Evolutionary conservation across 2,329 filamentous ascomycete species (phyloP), one percentile per base, ranked within the genome.

Genomic region (Drechslerella dactyloides): DNA sequence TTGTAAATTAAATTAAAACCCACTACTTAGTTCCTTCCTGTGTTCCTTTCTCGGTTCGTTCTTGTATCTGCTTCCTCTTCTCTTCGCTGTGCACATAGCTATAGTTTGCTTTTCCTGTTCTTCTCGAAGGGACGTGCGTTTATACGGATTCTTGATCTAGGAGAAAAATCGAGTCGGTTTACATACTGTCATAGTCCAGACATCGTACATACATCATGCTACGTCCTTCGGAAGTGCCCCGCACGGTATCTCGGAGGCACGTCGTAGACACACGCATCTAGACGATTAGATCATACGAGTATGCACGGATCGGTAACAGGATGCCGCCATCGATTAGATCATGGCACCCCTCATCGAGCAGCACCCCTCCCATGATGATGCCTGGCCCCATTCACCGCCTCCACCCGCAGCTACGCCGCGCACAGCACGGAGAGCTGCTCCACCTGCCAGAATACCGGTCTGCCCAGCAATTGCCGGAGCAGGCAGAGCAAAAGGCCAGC

Each of bases 1-100:
- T 70, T 70, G 66, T 70, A 70, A 70, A 70, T 63, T 70, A 70
- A 70, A 70, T 60, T 63, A 59, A 70, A 70, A 70, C 62, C 54
- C 46, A 23, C 21, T 44, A 52, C 46, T 55, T 69, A 57, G 51
- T 40, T 42, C 24, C 19, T 33, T n/a, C n/a, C n/a, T n/a, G 15
- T 40, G n/a, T 37, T n/a, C n/a, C 44, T 15, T 19, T 27, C 19
- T 53, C 30, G 27, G n/a, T 52, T 15, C 52, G 48, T 66, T 52
- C 46, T 30, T 48, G 44, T 48, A 48, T 48, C n/a, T 48, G 44
- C 33, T 44, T 62, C 21, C 42, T 50, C 30, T 58, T 54, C 33
- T 10, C 19, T 59, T 66, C 55, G 52, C 56, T 24, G 56, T 69
- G 64, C 64, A 69, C 64, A 69, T 69, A 62, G 60, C 35, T 27